phyloP scores from a whole-genome alignment of 495 filamentous ascomycete genomes.

The Aspergillus affinis region DNA sequence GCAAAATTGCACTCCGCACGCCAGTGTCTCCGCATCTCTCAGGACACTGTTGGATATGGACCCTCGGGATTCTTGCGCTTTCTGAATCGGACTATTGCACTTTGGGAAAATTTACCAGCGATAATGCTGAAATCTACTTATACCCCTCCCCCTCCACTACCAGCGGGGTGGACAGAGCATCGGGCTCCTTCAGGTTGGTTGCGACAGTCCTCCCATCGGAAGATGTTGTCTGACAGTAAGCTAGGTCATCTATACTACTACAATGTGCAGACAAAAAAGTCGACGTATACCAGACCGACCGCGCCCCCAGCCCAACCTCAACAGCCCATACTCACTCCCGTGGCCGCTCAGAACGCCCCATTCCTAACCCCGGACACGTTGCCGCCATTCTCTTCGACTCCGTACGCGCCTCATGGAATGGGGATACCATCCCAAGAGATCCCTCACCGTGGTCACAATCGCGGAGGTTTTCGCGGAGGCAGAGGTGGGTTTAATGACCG shows the following conservation, averaged over 20 bases:
- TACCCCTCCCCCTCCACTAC: slow-evolving; percentile 55
- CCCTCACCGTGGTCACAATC: slow-evolving; percentile 27
- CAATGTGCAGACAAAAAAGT: slow-evolving; percentile 80
- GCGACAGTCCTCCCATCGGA: not conserved
- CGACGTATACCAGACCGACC: slow-evolving; percentile 76
- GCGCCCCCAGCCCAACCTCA: slow-evolving; percentile 31
- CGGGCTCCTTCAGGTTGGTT: slow-evolving; percentile 75
- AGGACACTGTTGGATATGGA: not conserved
- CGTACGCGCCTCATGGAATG: slow-evolving; percentile 36
- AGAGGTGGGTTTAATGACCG: slow-evolving; percentile 50
- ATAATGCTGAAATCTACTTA: slow-evolving; percentile 48
- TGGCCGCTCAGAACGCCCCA: slow-evolving; percentile 20
- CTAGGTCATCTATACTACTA: slow-evolving; percentile 85
- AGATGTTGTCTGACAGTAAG: slow-evolving; percentile 15
- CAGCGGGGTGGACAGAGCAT: slow-evolving; percentile 88
- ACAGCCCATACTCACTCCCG: slow-evolving; percentile 23
- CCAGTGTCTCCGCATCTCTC: not conserved
- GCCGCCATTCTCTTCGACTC: slow-evolving; percentile 45
- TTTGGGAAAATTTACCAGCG: not conserved
- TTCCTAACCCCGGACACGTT: slow-evolving; percentile 36
- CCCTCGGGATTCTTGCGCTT: not conserved
- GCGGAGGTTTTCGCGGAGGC: slow-evolving; percentile 49
- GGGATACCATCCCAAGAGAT: slow-evolving; percentile 17
- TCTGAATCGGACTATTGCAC: not conserved
- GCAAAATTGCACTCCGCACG: slow-evolving; percentile 13